Conservation (phyloP, 257 asterid species). For the Solanum acaule region DNA sequence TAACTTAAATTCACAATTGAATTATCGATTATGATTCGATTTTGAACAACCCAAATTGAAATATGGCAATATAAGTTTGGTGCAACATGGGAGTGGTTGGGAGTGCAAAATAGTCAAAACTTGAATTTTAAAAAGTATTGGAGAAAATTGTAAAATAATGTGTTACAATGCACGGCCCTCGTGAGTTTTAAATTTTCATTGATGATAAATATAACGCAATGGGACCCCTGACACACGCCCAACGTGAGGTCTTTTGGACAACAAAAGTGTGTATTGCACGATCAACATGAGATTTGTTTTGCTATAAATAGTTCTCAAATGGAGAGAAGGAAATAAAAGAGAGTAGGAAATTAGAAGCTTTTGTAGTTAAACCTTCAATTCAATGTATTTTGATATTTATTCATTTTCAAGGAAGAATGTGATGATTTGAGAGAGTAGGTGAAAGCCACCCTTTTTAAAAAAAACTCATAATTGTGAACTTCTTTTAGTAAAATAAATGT, state of each 20-base stretch:
- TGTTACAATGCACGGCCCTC: not conserved
- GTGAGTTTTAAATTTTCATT: not conserved
- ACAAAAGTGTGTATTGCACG: not conserved
- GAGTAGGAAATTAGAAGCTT: not conserved
- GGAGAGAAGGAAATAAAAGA: not conserved
- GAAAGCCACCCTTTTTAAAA: no score
- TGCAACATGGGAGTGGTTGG: not conserved
- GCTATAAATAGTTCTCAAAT: not conserved
- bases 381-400: no score
- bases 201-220: not conserved
- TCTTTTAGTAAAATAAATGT: no score
- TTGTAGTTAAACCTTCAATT: not conserved
- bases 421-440: not conserved
- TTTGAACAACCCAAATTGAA: no score
- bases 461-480: no score
- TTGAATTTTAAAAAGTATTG: not conserved
- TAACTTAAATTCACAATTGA: no score
- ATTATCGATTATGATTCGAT: no score
- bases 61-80: not conserved
- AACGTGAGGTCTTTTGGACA: not conserved
- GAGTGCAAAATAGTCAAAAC: not conserved
- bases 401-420: not conserved
- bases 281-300: not conserved
- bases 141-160: not conserved
- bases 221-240: not conserved